Base-by-base conservation (phyloP, 176 grass and related monocot species). In the Musa schizocarpa region DNA sequence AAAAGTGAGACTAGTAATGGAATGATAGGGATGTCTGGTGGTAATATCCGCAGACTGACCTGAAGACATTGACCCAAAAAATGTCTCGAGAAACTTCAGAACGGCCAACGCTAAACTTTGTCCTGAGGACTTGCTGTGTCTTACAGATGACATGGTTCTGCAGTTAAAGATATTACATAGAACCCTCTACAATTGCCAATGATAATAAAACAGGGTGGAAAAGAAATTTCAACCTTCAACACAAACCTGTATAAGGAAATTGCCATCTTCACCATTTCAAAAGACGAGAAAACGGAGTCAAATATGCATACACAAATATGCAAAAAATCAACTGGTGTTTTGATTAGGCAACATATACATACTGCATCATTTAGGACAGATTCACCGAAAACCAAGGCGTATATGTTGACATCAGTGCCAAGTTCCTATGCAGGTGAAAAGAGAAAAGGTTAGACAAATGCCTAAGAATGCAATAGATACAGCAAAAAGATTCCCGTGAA, bases 291-390 rank as follows among this genome's bases (percentile, higher is more conserved):
- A 71, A 21, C 22, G 20, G 10, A 52, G 26, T 29, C 11, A 29
- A 34, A 25, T 25, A 67, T 12, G 53, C 53, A 11, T 24, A 22
- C 4, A 72, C 1, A 81, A 13, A 5, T 29, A 49, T 50, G 13
- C 19, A 9, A 26, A 26, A 59, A 71, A 48, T 61, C 27, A 50
- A 13, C 17, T 2, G 17, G 50, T 61, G 53, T 23, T 22, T 24
- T 48, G 10, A 13, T 77, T 78, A 70, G 51, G 73, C 76, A 57
- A 25, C 1, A 77, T 79, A 82, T 69, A 88, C 88, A 87, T 61
- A 97, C 94, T 78, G 94, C 94, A 71, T 97, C 94, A 25, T 97
- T 97, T 67, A 97, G 81, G 82, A 97, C 94, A 82, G 94, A 97
- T 84, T 97, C 94, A 53, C 94, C 94, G 81, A 97, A 97, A 54